Evolutionary conservation across 129 eudicot genomes (phyloP).

Genomic region (Glebionis coronaria): DNA sequence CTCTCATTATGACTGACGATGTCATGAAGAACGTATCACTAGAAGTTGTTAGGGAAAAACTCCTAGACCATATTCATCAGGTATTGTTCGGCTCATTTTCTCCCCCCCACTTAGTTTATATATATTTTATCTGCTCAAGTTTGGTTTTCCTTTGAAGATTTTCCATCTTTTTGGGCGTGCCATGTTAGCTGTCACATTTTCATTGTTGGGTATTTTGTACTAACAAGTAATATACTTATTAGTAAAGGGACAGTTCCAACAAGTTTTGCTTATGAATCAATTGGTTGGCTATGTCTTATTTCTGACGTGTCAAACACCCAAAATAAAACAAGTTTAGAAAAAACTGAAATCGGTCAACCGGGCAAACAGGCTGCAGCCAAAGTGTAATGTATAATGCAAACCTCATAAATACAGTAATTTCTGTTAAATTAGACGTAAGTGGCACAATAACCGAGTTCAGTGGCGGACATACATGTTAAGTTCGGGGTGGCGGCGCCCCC

Average conservation of each 20-base stretch:
- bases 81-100: constrained; percentile 35
- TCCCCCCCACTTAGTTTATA: neutral
- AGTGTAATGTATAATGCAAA: neutral
- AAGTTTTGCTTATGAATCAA: neutral
- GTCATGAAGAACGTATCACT: constrained; percentile 90
- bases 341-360: neutral
- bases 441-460: neutral
- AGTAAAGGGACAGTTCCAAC: constrained; percentile 2
- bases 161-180: neutral
- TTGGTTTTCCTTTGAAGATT: neutral
- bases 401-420: constrained; percentile 1
- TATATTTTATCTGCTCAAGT: constrained; percentile 5
- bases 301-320: neutral
- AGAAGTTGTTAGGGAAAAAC: constrained; percentile 83
- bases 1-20: constrained; percentile 77
- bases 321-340: neutral
- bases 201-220: neutral
- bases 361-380: neutral
- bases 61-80: constrained; percentile 89
- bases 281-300: neutral
- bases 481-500: too few species aligned
- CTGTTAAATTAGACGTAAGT: neutral
- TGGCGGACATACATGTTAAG: too few species aligned
- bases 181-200: neutral
- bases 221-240: neutral